Base-by-base conservation (phyloP, 2,329 filamentous ascomycete genomes). In the Colletotrichum limetticola region DNA sequence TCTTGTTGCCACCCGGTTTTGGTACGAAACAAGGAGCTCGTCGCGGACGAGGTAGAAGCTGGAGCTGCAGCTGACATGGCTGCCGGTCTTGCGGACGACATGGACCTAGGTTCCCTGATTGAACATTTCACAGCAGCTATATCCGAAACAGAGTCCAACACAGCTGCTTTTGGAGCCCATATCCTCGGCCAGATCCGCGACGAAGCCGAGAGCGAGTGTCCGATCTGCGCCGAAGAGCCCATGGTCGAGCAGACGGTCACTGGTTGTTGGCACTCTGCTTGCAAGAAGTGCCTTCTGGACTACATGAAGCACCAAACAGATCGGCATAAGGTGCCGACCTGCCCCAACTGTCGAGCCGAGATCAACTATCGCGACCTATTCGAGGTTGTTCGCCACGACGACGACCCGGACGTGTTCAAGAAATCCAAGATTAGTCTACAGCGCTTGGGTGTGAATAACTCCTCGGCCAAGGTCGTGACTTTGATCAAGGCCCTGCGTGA, bases 221-320 rank as follows among this genome's bases (percentile, higher is more conserved):
- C 97, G 0, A 94, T 99, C 65, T 99, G 97, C 83, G 91, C 94
- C 4, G 96, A 98, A 81, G 97, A 98, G 81, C 95, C 95, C 4
- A 98, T 98, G 95, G 90, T 94, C 53, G 93, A 98, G 66, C 96
- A 97, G 79, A 93, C 94, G 0, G 97, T 99, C 1, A 98, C 97
- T 0, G 94, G 95, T 0, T 99, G 97, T 83, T 99, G 97, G 95
- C 97, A 99, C 82, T 97, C 94, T 42, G 95, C 97, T 1, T 99
- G 97, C 85, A 98, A 97, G 83, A 93, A 94, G 74, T 99, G 97
- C 78, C 85, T 98, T n/a, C 85, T 97, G 2, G 92, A 95, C 77
- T 98, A 95, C 77, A 97, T 99, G 78, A 91, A 93, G 75, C 95
- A 98, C 78, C 93, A 98, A 80, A 92, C 88, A 5, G 92, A 94